Evolutionary conservation across 2,329 filamentous ascomycete genomes (phyloP), one percentile per base, ranked within the genome.

Genomic region (Harringtonia aguacate): DNA sequence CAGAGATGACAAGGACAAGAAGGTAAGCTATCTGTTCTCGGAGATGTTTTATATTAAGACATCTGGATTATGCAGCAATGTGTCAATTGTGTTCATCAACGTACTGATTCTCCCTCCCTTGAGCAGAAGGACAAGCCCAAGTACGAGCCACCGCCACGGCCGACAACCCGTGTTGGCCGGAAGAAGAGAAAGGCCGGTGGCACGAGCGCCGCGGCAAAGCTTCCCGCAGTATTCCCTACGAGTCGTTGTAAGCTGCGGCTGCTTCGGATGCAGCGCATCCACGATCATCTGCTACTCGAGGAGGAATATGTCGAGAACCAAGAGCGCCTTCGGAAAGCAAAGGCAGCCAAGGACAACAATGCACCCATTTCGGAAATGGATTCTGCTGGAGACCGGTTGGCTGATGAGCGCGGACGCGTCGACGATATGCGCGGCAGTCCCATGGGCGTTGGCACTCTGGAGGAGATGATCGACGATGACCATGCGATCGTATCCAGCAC

Each of bases 291-390:
- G 48, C 72, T 98, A 50, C 79, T 98, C 27, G 92, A 98, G 64
- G 92, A 98, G 62, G 92, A 98, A 67, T 98, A 95, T 54, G 92
- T 98, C 50, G 90, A 97, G 72, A 98, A 98, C 64, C 92, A 98
- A 67, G 92, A 98, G 67, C 86, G 87, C 37, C 72, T 95, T 56
- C 82, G 94, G 57, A 95, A 95, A 66, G 84, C 88, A 51, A 95
- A 95, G 74, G 77, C 80, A 1, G 83, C 78, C 44, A 84, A 86
- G 60, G 82, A 84, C 54, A 80, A 77, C 44, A 69, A 75, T 46
- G 75, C 71, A 22, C 78, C 77, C 12, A 71, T 75, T 35, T 76
- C 75, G 27, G 86, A 89, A 52, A 68, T 79, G 47, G 89, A 94
- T 55, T 78, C 84, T 3, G 70, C 80, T 47, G 60, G 64, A 52